phyloP scores from a whole-genome alignment of 2,329 filamentous ascomycete genomes.

The Cryphonectria naterciae region DNA sequence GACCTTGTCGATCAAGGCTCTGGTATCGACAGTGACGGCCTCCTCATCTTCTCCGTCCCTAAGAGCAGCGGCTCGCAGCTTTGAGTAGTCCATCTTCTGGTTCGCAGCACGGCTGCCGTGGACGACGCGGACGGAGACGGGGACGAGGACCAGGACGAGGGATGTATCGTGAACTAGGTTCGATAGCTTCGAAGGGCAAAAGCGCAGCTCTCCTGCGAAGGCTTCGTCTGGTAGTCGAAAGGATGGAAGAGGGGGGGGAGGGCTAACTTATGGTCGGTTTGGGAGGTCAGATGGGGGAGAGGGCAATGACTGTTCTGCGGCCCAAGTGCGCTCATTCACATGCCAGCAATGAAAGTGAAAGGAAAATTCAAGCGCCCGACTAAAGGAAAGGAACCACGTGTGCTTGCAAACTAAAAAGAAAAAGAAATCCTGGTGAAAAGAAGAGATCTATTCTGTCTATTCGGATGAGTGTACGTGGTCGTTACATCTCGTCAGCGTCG shows the following conservation, averaged over 20 bases:
- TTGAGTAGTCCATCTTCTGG: conserved; percentile 67
- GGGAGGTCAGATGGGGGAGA: background rate
- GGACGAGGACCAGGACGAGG: background rate
- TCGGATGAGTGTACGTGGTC: background rate
- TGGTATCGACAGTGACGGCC: conserved; percentile 95
- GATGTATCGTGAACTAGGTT: background rate
- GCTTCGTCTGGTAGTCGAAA: background rate
- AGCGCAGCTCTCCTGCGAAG: background rate
- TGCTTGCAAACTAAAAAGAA: too few species aligned
- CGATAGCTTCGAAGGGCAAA: background rate
- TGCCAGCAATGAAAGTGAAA: background rate
- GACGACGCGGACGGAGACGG: conserved; percentile 19
- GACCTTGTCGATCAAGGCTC: conserved; percentile 96
- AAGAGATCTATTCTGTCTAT: background rate
- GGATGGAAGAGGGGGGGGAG: background rate
- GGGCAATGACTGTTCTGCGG: conserved; percentile 2
- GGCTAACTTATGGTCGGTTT: background rate
- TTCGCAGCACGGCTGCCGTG: conserved; percentile 11
- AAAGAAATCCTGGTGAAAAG: background rate
- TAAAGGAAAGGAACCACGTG: background rate
- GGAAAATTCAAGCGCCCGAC: background rate
- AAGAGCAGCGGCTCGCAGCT: conserved; percentile 85
- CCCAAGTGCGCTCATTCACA: conserved; percentile 5
- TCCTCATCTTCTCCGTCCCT: conserved; percentile 88
- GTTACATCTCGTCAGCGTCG: conserved; percentile 18